A percentile compares a stretch with the other conserved stretches of the same genome.
Evolutionary conservation across 192 early-diverging fungal species (phyloP).

Genomic region (Backusella tuberculispora): DNA sequence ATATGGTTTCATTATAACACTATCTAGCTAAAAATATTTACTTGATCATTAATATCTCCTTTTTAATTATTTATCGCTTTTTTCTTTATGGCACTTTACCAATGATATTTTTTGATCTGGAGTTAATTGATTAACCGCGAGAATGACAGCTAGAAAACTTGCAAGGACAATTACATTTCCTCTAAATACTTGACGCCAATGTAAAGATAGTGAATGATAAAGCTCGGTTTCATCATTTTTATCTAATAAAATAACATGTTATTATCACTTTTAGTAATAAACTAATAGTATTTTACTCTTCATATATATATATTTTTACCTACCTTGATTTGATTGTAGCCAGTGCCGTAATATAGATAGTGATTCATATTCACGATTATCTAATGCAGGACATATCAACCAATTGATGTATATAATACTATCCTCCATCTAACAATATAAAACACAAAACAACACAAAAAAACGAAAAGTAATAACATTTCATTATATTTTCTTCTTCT

Average conservation of each 20-base stretch:
- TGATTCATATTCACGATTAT: not conserved
- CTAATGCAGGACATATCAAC: conserved; percentile 9
- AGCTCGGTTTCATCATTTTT: not conserved
- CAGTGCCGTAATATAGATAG: not conserved
- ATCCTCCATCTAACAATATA: conserved; percentile 15
- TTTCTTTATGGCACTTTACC: not conserved
- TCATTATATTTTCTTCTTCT: too few relatives aligned
- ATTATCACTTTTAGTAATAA: too few relatives aligned
- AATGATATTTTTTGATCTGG: conserved; percentile 8
- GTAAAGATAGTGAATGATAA: not conserved
- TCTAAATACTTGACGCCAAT: conserved; percentile 13
- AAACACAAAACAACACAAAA: not conserved
- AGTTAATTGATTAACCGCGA: not conserved
- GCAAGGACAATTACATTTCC: not conserved
- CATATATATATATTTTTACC: not conserved
- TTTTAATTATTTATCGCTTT: not conserved
- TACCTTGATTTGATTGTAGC: conserved; percentile 12
- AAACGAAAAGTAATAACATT: not conserved
- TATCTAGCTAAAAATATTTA: not conserved
- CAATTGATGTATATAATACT: conserved; percentile 4
- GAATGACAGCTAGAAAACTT: not conserved
- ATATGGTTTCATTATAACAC: not conserved
- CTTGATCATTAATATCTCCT: too few relatives aligned
- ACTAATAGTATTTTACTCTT: not conserved
- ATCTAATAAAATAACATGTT: not conserved